Percentiles rank a stretch among this genome's conserved stretches.
Conservation (phyloP, 345 rosid genomes). For the Eucalyptus albens region DNA sequence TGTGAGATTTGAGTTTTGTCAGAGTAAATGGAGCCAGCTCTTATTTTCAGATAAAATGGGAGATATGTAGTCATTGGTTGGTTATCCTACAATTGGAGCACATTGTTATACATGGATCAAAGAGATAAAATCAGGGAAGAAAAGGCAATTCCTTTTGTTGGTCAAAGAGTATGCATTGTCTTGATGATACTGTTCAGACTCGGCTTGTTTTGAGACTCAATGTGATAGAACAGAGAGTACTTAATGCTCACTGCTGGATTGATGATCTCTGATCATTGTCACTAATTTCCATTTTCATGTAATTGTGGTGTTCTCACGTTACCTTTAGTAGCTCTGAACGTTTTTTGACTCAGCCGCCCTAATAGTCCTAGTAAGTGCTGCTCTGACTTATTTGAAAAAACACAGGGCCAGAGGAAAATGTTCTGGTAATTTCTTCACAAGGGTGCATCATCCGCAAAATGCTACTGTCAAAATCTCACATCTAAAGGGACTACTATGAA, state of each 20-base stretch:
- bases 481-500: not conserved
- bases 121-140: not conserved
- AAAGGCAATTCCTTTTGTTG: not conserved
- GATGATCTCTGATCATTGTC: not conserved
- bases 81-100: not conserved
- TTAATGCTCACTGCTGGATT: not conserved
- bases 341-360: not conserved
- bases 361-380: not conserved
- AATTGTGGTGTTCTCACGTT: not conserved
- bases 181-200: not conserved
- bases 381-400: not conserved
- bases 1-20: not conserved
- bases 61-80: not conserved
- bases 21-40: not conserved
- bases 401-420: not conserved
- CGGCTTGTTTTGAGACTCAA: not conserved
- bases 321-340: not conserved
- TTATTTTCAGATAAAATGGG: not conserved
- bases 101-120: not conserved
- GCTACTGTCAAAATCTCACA: not conserved
- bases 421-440: not conserved
- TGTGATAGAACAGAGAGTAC: not conserved
- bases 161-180: not conserved
- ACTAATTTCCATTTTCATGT: not conserved
- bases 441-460: not conserved